phyloP scores from a whole-genome alignment of 352 stramenopile species.

The Pythium myriotylum region DNA sequence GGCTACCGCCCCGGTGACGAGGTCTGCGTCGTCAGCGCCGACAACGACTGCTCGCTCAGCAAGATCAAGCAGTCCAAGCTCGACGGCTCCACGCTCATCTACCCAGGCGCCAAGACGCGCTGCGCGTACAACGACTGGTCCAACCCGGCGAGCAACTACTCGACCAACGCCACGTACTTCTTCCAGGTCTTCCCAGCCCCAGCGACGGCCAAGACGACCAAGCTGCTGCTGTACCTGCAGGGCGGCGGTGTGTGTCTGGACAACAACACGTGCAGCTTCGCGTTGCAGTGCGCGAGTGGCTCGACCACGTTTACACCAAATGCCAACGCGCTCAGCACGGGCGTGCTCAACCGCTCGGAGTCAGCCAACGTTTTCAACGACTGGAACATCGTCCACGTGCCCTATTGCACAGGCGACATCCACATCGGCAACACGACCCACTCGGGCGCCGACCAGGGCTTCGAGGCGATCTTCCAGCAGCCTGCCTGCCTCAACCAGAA shows the following conservation, averaged over 20 bases:
- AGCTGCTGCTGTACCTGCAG: constrained; percentile 75
- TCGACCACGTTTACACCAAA: constrained; percentile 40
- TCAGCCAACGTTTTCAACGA: constrained; percentile 64
- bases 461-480: constrained; percentile 42
- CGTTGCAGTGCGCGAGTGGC: constrained; percentile 59
- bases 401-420: constrained; percentile 72
- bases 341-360: constrained; percentile 53
- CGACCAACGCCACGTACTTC: no score
- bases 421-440: constrained; percentile 48
- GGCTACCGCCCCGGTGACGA: no score
- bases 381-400: constrained; percentile 71
- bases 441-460: constrained; percentile 30
- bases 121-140: no score
- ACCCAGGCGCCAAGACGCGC: no score
- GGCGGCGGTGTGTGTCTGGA: constrained; percentile 67
- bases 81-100: no score
- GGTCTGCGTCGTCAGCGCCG: no score
- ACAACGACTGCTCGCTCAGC: no score
- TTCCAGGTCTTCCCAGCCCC: no score
- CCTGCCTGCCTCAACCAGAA: constrained; percentile 47
- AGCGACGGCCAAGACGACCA: no score
- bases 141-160: no score
- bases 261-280: constrained; percentile 62
- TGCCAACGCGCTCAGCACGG: constrained; percentile 36
- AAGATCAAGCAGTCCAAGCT: no score